Evolutionary conservation across 1,139 yeast species (phyloP).

Genomic region (Yamadazyma diddensiae): DNA sequence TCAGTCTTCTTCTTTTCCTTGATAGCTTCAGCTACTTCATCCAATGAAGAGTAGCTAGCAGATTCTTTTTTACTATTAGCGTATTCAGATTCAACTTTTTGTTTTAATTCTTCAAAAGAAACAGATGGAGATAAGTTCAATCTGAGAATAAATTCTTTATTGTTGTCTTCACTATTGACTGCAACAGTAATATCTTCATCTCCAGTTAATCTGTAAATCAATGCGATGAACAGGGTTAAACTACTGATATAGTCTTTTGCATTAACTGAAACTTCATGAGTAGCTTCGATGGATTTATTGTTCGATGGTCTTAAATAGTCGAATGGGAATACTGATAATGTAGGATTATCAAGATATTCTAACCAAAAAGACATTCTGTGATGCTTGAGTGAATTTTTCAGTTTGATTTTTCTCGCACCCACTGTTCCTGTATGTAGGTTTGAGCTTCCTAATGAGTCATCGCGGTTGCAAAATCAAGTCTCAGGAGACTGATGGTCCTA

Average conservation of each 20-base stretch:
- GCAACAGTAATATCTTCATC: slow-evolving; percentile 92
- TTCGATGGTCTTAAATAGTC: slow-evolving; percentile 82
- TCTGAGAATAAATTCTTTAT: slow-evolving; percentile 57
- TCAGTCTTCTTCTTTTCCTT: slow-evolving; percentile 50
- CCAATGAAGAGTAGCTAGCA: slow-evolving; percentile 46
- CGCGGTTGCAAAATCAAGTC: no score
- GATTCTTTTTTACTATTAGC: slow-evolving; percentile 30
- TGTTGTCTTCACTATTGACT: slow-evolving; percentile 46
- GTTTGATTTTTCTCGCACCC: slow-evolving; percentile 2
- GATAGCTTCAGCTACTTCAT: slow-evolving; percentile 54
- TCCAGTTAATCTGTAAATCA: slow-evolving; percentile 81
- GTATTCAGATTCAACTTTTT: slow-evolving; percentile 43
- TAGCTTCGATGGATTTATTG: slow-evolving; percentile 66
- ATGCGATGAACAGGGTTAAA: slow-evolving; percentile 67
- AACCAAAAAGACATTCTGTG: slow-evolving; percentile 51
- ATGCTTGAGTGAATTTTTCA: slow-evolving; percentile 1
- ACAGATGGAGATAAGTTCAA: slow-evolving; percentile 52
- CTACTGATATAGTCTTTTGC: slow-evolving; percentile 45
- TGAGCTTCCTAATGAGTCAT: no score
- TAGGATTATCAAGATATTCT: slow-evolving; percentile 68
- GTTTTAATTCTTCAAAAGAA: slow-evolving; percentile 52
- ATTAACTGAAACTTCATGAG: slow-evolving; percentile 35
- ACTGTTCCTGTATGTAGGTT: slow-evolving; percentile 1
- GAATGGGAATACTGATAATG: slow-evolving; percentile 82
- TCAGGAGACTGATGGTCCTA: no score